phyloP scores from a whole-genome alignment of 495 filamentous ascomycete species.

The Xylaria intraflava region DNA sequence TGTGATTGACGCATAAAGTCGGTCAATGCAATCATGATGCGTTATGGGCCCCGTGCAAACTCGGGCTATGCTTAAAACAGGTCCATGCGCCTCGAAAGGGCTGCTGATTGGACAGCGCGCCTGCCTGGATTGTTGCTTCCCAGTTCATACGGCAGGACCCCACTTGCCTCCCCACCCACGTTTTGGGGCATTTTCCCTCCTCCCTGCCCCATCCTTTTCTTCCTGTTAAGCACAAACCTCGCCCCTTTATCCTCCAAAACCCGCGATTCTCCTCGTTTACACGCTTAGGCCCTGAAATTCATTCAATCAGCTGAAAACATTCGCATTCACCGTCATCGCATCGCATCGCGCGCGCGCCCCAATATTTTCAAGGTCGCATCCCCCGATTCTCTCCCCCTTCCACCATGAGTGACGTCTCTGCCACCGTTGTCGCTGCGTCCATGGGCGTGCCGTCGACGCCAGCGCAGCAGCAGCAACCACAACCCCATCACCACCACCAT shows the following conservation, averaged over 20 bases:
- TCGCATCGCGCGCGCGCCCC: not conserved
- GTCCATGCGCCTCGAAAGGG: not conserved
- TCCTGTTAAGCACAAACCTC: slow-evolving; percentile 28
- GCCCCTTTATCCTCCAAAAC: slow-evolving; percentile 31
- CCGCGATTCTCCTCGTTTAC: slow-evolving; percentile 28
- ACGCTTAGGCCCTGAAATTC: slow-evolving; percentile 28
- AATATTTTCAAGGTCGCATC: slow-evolving; percentile 8
- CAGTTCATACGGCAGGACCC: not conserved
- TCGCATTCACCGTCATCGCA: slow-evolving; percentile 12
- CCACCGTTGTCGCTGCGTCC: slow-evolving; percentile 15
- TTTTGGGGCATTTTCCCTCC: slow-evolving; percentile 11
- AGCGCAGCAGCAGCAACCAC: not conserved
- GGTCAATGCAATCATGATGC: slow-evolving; percentile 24
- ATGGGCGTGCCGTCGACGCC: not conserved
- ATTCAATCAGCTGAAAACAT: slow-evolving; percentile 27
- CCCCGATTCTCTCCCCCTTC: not conserved
- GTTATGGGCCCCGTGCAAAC: slow-evolving; percentile 18
- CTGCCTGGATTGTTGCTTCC: not conserved
- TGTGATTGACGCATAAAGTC: slow-evolving; percentile 26
- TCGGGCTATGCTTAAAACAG: slow-evolving; percentile 15
- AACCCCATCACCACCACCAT: not conserved
- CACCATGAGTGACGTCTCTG: slow-evolving; percentile 24
- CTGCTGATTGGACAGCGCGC: not conserved
- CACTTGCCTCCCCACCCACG: slow-evolving; percentile 1
- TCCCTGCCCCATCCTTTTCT: slow-evolving; percentile 23